Base-by-base conservation (phyloP, 176 grass and related monocot genomes). In the Guadua angustifolia region DNA sequence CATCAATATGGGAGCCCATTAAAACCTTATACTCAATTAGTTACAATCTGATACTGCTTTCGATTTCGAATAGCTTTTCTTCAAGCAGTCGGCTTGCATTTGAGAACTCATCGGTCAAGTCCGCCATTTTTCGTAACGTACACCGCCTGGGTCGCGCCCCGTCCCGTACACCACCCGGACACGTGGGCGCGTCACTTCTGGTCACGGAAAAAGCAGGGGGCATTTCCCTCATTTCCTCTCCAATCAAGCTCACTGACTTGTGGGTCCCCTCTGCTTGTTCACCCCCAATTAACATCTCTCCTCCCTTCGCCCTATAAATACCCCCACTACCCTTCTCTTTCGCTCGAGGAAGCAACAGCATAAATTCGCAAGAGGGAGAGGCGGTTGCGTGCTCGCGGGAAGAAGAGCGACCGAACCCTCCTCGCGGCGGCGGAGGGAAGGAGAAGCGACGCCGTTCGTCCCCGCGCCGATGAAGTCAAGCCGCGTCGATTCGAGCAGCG, bases 361-460 rank as follows among this genome's bases (percentile, higher is more conserved):
- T 35, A 67, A 15, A 32, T 82, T 60, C 18, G 47, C 69, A 18
- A 24, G 19, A 6, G 4, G 17, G 29, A 11, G 43, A n/a, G 59
- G 75, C 79, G 74, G 84, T 83, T 83, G 88, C 88, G 88, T 87
- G 74, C 44, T 83, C 40, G 73, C 49, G 74, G 22, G 79, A 79
- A 49, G 66, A 39, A 56, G 70, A 56, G 70, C 16, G 26, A 19
- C 70, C 70, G 44, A 67, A 67, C 82, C 82, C 72, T 84, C 71
- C n/a, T 17, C 58, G 18, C 62, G 7, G 61, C 19, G 45, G 21
- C n/a, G 52, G 52, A 21, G 35, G 59, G 21, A 6, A 43, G 39
- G 58, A 19, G 24, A 14, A 11, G 58, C 5, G 32, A 35, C 39
- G 64, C 47, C 33, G 21, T 57, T 39, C 59, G 59, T 29, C 12